A percentile compares a stretch with the other conserved stretches of the same genome.
These are phyloP conservation scores for Aspergillus kassunensis DNA, from an alignment of 495 filamentous ascomycete genomes.

Conservation along the genomic window DNA sequence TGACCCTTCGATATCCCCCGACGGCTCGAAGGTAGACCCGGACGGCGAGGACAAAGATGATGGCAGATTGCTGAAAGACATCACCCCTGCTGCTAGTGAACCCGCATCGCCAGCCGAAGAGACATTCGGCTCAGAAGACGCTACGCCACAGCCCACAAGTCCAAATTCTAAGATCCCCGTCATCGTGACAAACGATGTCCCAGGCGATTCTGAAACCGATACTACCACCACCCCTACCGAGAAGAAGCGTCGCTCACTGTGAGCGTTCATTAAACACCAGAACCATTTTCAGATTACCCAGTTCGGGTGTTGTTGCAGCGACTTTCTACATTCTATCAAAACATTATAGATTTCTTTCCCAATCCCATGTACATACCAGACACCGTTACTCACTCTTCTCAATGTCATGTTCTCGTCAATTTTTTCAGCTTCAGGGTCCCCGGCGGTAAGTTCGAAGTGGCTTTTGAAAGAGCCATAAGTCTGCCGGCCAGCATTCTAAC, in stretches of 20 bases:
- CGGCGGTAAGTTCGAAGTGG: no score
- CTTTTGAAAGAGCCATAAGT: no score
- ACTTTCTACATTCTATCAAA: no score
- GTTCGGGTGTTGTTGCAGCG: no score
- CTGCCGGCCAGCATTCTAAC: no score
- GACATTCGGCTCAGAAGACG: background rate
- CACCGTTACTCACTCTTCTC: background rate
- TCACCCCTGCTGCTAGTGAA: background rate
- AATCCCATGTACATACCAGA: background rate
- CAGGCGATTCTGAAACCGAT: no score
- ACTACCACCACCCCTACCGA: no score
- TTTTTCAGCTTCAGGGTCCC: no score
- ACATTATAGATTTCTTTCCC: no score
- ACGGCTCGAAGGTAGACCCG: conserved; percentile 33
- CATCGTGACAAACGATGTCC: conserved; percentile 19
- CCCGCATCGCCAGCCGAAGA: background rate
- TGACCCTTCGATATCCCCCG: conserved; percentile 24
- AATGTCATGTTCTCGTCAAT: no score
- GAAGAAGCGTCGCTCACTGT: background rate
- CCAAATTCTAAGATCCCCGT: conserved; percentile 19
- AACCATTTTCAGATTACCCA: no score
- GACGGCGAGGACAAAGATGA: conserved; percentile 10
- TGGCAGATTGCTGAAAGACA: background rate
- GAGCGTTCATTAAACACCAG: background rate
- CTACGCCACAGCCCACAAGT: background rate